Evolutionary conservation across 192 early-diverging fungal genomes (phyloP).

Genomic region (Coemansia sp.): DNA sequence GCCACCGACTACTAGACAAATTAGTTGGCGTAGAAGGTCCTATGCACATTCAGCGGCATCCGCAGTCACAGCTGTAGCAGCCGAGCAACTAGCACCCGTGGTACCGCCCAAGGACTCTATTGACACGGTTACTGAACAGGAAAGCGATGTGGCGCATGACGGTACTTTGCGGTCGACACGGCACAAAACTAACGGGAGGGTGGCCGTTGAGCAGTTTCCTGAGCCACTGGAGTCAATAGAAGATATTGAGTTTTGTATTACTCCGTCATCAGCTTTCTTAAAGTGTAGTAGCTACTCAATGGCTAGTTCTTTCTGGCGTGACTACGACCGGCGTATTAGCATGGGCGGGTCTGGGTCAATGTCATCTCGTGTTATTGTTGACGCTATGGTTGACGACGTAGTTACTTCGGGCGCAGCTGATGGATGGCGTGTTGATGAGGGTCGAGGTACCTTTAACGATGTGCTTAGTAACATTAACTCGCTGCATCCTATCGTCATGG

Average conservation of each 20-base stretch:
- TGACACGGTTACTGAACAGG: not conserved
- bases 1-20: not conserved
- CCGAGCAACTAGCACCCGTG: not conserved
- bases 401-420: slow-evolving; percentile 4
- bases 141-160: not conserved
- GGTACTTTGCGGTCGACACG: not conserved
- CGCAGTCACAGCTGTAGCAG: slow-evolving; percentile 28
- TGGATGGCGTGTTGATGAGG: slow-evolving; percentile 42
- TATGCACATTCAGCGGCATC: slow-evolving; percentile 42
- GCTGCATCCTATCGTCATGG: slow-evolving; percentile 42
- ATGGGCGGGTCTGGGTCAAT: slow-evolving; percentile 17
- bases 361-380: slow-evolving; percentile 20
- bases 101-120: not conserved
- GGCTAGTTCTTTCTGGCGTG: slow-evolving; percentile 27
- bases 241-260: not conserved
- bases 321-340: slow-evolving; percentile 34
- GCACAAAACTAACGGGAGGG: not conserved
- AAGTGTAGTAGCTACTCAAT: not conserved
- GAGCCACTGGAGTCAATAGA: not conserved
- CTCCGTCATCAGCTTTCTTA: not conserved
- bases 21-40: slow-evolving; percentile 19
- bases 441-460: slow-evolving; percentile 46
- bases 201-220: slow-evolving; percentile 19
- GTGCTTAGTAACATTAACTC: slow-evolving; percentile 28
- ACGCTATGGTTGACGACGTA: slow-evolving; percentile 46